Conservation (phyloP, 169 alveolate species). For the Babesia ovis region DNA sequence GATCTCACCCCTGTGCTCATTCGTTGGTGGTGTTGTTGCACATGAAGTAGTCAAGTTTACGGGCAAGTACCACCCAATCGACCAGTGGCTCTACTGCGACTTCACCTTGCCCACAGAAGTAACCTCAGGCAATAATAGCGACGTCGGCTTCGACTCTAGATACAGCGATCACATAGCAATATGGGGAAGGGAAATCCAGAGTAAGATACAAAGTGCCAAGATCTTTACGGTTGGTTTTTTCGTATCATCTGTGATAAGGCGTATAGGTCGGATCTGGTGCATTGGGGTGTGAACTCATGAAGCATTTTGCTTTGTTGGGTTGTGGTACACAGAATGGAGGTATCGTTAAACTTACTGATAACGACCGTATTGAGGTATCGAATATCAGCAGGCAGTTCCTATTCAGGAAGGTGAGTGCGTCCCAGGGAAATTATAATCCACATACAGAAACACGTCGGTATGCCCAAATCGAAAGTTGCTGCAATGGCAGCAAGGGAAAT, state of each 20-base stretch:
- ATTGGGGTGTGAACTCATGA: constrained; percentile 97
- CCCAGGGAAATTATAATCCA: constrained; percentile 73
- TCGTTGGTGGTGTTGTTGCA: constrained; percentile 97
- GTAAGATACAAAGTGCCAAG: constrained; percentile 56
- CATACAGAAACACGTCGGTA: constrained; percentile 73
- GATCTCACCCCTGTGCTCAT: constrained; percentile 94
- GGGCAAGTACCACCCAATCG: constrained; percentile 97
- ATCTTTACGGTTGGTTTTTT: constrained; percentile 43
- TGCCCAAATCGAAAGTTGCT: constrained; percentile 77
- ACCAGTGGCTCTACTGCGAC: constrained; percentile 95
- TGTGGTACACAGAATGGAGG: constrained; percentile 85
- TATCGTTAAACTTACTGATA: constrained; percentile 93
- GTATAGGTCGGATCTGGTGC: constrained; percentile 98
- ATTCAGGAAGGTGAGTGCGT: constrained; percentile 87
- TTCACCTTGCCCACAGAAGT: constrained; percentile 77
- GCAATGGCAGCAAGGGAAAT: constrained; percentile 86
- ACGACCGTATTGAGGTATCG: constrained; percentile 96
- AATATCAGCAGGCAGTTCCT: constrained; percentile 96
- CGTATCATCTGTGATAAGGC: not conserved
- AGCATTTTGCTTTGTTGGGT: constrained; percentile 95
- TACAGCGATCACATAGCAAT: constrained; percentile 70
- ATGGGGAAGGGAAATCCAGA: constrained; percentile 72
- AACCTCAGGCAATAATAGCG: constrained; percentile 46
- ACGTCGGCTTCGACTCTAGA: constrained; percentile 59
- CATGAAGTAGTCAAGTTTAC: constrained; percentile 95